phyloP scores from a whole-genome alignment of 257 asterid species.

The Solanum lycopersicoides region DNA sequence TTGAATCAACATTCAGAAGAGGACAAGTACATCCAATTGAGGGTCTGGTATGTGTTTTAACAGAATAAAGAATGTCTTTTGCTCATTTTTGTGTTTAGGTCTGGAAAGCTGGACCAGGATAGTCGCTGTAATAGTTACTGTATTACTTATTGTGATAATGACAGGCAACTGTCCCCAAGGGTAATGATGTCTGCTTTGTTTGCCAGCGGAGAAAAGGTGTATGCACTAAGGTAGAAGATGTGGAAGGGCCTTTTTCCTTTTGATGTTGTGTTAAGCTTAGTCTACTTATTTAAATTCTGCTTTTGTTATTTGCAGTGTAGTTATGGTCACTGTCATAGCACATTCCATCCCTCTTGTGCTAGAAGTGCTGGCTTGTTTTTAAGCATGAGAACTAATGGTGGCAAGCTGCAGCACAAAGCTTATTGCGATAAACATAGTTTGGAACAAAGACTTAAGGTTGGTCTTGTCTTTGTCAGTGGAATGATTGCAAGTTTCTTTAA shows the following conservation, averaged over 20 bases:
- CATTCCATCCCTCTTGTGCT: constrained; percentile 96
- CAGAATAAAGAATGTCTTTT: neutral
- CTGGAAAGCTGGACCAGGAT: neutral
- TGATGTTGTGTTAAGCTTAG: neutral
- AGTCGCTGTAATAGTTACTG: neutral
- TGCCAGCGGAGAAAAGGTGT: constrained; percentile 84
- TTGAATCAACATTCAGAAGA: constrained; percentile 69
- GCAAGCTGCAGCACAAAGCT: constrained; percentile 91
- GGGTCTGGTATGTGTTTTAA: constrained; percentile 53
- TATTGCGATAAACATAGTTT: constrained; percentile 87
- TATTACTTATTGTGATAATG: constrained; percentile 1
- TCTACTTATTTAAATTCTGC: neutral
- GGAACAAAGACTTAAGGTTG: constrained; percentile 91
- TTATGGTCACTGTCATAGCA: constrained; percentile 86
- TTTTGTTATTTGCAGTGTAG: constrained; percentile 60
- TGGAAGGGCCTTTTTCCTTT: neutral
- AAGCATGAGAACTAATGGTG: constrained; percentile 61
- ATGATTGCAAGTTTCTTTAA: neutral
- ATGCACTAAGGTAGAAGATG: constrained; percentile 67
- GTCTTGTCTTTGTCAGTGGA: neutral
- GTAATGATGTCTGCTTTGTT: constrained; percentile 52
- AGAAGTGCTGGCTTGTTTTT: constrained; percentile 91
- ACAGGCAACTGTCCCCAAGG: constrained; percentile 66
- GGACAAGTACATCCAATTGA: constrained; percentile 73
- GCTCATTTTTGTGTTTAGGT: neutral